Evolutionary conservation across 2,329 filamentous ascomycete species (phyloP).

Genomic region (Colletotrichum acutatum): DNA sequence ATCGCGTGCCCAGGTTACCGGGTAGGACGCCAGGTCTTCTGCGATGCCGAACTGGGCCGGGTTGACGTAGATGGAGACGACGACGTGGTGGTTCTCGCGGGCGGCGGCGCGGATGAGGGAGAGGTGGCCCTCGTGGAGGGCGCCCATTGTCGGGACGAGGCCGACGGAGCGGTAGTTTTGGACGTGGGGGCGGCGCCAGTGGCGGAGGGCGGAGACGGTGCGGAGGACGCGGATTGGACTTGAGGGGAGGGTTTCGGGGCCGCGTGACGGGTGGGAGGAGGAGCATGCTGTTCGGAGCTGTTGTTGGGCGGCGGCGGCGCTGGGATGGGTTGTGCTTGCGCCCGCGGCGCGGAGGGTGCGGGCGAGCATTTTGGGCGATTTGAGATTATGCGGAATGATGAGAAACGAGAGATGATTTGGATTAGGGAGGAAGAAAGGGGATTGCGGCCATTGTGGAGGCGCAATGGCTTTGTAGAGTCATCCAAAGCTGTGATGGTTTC

Average conservation of each 20-base stretch:
- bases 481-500: conserved; percentile 57
- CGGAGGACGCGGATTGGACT: conserved; percentile 79
- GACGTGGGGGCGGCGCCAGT: conserved; percentile 74
- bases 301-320: not conserved
- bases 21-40: conserved; percentile 91
- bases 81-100: conserved; percentile 83
- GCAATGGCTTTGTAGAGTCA: conserved; percentile 41
- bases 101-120: conserved; percentile 88
- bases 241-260: conserved; percentile 61
- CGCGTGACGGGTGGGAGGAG: conserved; percentile 35
- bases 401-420: not conserved
- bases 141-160: conserved; percentile 97
- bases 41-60: conserved; percentile 93
- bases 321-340: not conserved
- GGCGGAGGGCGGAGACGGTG: conserved; percentile 76
- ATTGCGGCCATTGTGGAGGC: conserved; percentile 45
- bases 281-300: conserved; percentile 37
- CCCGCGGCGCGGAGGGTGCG: conserved; percentile 33
- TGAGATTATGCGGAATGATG: not conserved
- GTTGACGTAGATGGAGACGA: conserved; percentile 95
- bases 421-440: conserved; percentile 30
- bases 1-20: conserved; percentile 88
- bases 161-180: conserved; percentile 78
- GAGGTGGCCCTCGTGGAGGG: conserved; percentile 91
- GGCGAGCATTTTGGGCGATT: conserved; percentile 28